A percentile compares a stretch with the other conserved stretches of the same genome.
These are phyloP conservation scores for Wickerhamiella kazuoi DNA, from an alignment of 805 yeast genomes.

Conservation along the genomic window DNA sequence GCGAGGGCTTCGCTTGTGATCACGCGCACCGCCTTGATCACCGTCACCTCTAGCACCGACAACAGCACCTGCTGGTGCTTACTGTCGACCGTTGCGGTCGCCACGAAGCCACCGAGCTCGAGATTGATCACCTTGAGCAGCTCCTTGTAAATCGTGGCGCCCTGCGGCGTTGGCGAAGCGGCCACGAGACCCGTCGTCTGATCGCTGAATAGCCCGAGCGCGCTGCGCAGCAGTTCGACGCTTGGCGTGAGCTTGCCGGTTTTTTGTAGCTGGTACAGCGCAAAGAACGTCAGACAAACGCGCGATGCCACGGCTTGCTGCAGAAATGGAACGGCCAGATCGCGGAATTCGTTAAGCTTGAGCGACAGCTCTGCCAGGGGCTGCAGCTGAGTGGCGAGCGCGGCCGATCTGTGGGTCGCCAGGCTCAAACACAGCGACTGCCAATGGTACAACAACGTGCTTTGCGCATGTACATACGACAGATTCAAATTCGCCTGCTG, in stretches of 20 bases:
- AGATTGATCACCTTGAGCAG: slow-evolving; percentile 3
- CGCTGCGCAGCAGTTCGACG: not conserved
- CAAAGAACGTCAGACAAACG: slow-evolving; percentile 46
- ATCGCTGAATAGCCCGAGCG: not conserved
- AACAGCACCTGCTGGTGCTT: slow-evolving; percentile 12
- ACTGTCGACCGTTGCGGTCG: slow-evolving; percentile 3
- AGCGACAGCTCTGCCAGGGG: slow-evolving; percentile 33
- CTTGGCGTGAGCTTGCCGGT: slow-evolving; percentile 2
- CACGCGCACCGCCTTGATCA: slow-evolving; percentile 42
- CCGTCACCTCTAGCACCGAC: slow-evolving; percentile 40
- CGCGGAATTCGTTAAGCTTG: slow-evolving; percentile 30
- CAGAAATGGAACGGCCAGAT: slow-evolving; percentile 31
- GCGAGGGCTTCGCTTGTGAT: slow-evolving; percentile 42
- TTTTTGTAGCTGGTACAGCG: slow-evolving; percentile 10
- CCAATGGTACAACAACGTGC: slow-evolving; percentile 53
- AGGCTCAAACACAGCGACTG: slow-evolving; percentile 59
- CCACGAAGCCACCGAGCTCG: slow-evolving; percentile 8
- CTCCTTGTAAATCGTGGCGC: not conserved
- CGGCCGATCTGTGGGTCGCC: slow-evolving; percentile 23
- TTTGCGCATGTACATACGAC: slow-evolving; percentile 49
- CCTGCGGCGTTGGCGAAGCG: not conserved
- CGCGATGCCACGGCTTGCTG: slow-evolving; percentile 40
- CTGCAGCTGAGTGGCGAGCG: slow-evolving; percentile 5
- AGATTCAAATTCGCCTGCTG: slow-evolving; percentile 38
- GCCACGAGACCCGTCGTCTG: not conserved